phyloP scores from a whole-genome alignment of 1,139 yeast species.

The Candida sp. region DNA sequence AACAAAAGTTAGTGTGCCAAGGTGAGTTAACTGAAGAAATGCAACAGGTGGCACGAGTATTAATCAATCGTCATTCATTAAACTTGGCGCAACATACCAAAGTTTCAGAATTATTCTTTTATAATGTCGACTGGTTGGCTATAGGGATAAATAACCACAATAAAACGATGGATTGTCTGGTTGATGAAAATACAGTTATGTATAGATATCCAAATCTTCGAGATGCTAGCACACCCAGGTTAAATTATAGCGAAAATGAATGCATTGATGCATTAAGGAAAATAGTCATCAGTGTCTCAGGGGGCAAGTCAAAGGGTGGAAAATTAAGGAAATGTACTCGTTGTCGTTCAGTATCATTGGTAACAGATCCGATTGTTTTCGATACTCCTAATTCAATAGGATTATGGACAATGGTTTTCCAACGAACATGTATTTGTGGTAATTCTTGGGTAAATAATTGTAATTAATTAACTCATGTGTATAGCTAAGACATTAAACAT shows the following conservation, averaged over 20 bases:
- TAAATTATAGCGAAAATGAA: constrained; percentile 19
- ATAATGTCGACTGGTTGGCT: constrained; percentile 70
- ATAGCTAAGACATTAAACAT: not conserved
- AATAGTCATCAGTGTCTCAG: constrained; percentile 21
- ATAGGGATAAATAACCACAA: constrained; percentile 29
- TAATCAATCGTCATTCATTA: constrained; percentile 30
- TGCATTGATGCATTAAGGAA: constrained; percentile 47
- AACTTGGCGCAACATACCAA: constrained; percentile 37
- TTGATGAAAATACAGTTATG: constrained; percentile 7
- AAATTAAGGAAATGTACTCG: constrained; percentile 56
- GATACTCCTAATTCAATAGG: constrained; percentile 36
- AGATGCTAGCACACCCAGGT: constrained; percentile 15
- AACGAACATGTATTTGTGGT: constrained; percentile 77
- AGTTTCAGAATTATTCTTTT: constrained; percentile 54
- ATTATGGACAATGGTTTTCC: constrained; percentile 73
- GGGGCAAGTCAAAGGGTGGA: not conserved
- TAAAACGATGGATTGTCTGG: constrained; percentile 2
- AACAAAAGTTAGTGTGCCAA: constrained; percentile 64
- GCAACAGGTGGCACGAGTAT: constrained; percentile 22
- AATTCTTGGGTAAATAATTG: constrained; percentile 58
- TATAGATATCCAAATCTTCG: constrained; percentile 6
- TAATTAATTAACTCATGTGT: not conserved
- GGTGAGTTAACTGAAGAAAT: constrained; percentile 55
- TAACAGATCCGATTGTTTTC: constrained; percentile 43
- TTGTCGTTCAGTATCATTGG: constrained; percentile 61